Evolutionary conservation across 208 protist genomes (phyloP).

Genomic region (Wallacemonas sp.): DNA sequence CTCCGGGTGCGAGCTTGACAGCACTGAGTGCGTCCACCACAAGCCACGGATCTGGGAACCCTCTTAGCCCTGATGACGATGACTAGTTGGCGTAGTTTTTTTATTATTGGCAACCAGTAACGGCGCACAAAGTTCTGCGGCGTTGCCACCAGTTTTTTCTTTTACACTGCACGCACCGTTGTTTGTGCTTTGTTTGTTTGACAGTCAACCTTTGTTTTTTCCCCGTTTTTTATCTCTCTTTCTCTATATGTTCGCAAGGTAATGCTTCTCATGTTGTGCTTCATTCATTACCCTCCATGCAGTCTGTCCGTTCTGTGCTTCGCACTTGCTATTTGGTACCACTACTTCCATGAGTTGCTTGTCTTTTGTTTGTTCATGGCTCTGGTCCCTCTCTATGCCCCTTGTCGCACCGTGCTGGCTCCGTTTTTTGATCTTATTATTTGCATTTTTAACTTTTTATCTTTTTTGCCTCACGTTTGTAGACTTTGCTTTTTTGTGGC

Average conservation of each 20-base stretch:
- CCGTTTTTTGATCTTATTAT: background rate
- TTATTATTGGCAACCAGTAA: background rate
- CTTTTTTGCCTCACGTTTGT: constrained; percentile 14
- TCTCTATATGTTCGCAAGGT: background rate
- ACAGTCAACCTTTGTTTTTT: background rate
- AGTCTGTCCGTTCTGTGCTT: background rate
- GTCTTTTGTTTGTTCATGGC: background rate
- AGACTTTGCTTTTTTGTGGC: background rate
- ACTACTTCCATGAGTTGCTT: background rate
- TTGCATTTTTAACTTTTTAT: constrained; percentile 15
- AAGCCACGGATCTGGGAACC: constrained; percentile 6
- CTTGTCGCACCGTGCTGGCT: background rate
- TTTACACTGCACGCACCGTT: background rate
- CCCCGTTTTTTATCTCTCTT: background rate
- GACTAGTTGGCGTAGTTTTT: background rate
- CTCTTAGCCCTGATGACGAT: constrained; percentile 10
- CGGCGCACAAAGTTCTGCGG: background rate
- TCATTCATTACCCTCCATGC: background rate
- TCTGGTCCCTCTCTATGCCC: no score
- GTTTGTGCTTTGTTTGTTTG: background rate
- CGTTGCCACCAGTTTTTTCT: background rate
- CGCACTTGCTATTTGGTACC: constrained; percentile 14
- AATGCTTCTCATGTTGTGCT: background rate
- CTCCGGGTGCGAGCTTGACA: background rate
- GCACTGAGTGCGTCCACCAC: background rate